These are phyloP conservation scores for Rhizoclosmatium globosum DNA, from an alignment of 192 early-diverging fungal genomes.

Conservation along the genomic window DNA sequence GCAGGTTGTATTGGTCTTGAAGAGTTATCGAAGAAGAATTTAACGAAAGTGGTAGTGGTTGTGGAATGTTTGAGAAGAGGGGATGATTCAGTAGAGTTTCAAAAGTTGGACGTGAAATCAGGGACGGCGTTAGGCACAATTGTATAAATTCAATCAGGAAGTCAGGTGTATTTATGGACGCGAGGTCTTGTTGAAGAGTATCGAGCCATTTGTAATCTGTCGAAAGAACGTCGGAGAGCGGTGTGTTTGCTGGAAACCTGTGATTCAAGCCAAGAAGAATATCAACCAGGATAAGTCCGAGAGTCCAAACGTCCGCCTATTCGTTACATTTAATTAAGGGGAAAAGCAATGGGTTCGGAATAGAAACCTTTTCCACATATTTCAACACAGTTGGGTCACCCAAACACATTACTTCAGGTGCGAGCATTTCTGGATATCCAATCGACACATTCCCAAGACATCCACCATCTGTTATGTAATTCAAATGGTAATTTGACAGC, in stretches of 20 bases:
- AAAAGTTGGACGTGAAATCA: background rate
- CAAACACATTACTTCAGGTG: conserved; percentile 5
- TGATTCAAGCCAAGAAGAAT: background rate
- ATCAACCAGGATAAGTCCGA: conserved; percentile 21
- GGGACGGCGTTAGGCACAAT: background rate
- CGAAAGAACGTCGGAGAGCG: background rate
- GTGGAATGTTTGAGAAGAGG: background rate
- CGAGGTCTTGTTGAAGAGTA: background rate
- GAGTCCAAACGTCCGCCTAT: conserved; percentile 28
- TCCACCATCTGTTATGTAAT: conserved; percentile 27
- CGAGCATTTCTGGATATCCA: conserved; percentile 22
- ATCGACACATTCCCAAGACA: conserved; percentile 4
- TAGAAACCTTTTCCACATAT: background rate
- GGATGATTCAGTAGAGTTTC: background rate
- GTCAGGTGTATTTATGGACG: background rate
- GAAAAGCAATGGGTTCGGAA: too few relatives aligned
- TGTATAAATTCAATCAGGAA: background rate
- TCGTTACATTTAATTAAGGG: background rate
- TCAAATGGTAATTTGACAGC: conserved; percentile 27
- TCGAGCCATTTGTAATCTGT: background rate
- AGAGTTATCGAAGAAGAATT: background rate
- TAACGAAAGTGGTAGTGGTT: background rate
- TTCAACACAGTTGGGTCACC: background rate
- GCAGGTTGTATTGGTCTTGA: background rate
- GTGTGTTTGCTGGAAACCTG: background rate